These are phyloP conservation scores for Inga oerstediana DNA, from an alignment of 306 rosid genomes.

Conservation along the genomic window DNA sequence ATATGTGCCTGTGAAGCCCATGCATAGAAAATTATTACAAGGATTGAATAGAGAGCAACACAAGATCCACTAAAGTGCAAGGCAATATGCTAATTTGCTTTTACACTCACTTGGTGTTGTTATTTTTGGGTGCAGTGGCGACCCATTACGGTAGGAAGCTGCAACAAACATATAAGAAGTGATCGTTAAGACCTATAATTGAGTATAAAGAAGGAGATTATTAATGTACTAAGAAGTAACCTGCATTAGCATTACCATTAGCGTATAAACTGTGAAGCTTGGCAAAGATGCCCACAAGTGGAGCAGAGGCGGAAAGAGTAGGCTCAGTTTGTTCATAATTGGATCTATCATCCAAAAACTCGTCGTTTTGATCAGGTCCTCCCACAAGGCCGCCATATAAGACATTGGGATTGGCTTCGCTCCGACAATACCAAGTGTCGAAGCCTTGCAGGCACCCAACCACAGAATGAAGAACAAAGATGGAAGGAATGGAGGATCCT, in stretches of 20 bases:
- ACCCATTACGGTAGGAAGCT: constrained; percentile 41
- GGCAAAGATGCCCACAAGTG: constrained; percentile 78
- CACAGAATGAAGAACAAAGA: constrained; percentile 36
- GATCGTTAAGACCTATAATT: background rate
- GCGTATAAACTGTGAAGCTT: constrained; percentile 70
- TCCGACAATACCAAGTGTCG: constrained; percentile 65
- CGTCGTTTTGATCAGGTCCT: constrained; percentile 73
- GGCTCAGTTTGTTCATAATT: constrained; percentile 90
- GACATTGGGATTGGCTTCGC: constrained; percentile 66
- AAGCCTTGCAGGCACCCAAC: constrained; percentile 83
- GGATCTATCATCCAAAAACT: constrained; percentile 68
- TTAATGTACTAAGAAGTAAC: constrained; percentile 20
- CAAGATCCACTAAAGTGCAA: background rate
- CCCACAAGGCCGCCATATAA: constrained; percentile 79
- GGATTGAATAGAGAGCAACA: background rate
- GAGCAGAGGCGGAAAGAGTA: constrained; percentile 72
- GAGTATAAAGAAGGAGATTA: background rate
- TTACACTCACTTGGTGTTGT: constrained; percentile 40
- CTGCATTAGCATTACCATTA: constrained; percentile 28
- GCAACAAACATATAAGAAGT: constrained; percentile 19
- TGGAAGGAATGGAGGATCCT: constrained; percentile 76
- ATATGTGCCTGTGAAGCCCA: background rate
- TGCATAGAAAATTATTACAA: background rate
- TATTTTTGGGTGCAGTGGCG: constrained; percentile 36
- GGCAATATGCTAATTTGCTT: background rate